These are phyloP conservation scores for Geosmithia putterillii DNA, from an alignment of 2,329 filamentous ascomycete genomes.

Conservation along the genomic window DNA sequence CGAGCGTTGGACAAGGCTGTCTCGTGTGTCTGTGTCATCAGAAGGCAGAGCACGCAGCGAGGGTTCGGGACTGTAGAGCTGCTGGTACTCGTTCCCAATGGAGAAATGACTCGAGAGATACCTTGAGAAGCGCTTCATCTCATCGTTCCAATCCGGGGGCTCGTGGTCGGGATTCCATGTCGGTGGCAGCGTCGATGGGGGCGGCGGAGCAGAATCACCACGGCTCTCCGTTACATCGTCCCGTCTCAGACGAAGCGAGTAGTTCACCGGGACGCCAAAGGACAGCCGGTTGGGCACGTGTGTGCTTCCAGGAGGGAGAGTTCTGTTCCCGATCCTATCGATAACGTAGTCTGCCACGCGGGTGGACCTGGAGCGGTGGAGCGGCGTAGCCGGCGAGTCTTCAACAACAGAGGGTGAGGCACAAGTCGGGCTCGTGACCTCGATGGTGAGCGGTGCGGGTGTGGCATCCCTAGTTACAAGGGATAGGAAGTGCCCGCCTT, in stretches of 20 bases:
- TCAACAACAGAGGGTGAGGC: not conserved
- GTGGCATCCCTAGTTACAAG: conserved; percentile 14
- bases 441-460: not conserved
- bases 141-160: conserved; percentile 1
- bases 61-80: not conserved
- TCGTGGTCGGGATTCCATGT: not conserved
- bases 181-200: too few species aligned
- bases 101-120: not conserved
- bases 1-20: not conserved
- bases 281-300: conserved; percentile 8
- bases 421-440: too few species aligned
- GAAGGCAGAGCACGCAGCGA: not conserved
- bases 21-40: not conserved
- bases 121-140: conserved; percentile 4
- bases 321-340: conserved; percentile 7
- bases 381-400: conserved; percentile 1
- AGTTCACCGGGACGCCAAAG: conserved; percentile 8
- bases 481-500: conserved; percentile 31
- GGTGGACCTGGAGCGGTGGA: not conserved
- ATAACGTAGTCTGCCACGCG: conserved; percentile 7
- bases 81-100: not conserved
- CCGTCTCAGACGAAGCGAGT: conserved; percentile 8
- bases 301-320: conserved; percentile 4
- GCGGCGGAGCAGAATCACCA: not conserved
- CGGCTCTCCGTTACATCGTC: conserved; percentile 9